Conservation (phyloP, 2,329 filamentous ascomycete species). For the Colletotrichum tropicale region DNA sequence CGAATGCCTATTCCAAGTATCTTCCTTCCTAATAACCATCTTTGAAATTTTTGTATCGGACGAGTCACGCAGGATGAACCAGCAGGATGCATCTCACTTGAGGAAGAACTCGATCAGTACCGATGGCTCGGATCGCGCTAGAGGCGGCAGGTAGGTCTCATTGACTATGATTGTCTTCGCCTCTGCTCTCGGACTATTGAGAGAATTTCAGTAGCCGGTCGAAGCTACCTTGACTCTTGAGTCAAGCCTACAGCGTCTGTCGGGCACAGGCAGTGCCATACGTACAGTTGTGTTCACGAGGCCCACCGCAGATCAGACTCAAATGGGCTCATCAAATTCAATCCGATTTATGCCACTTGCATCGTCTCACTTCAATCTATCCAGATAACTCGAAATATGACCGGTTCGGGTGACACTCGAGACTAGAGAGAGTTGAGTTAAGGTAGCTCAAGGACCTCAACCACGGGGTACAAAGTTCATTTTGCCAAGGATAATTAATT, state of each 20-base stretch:
- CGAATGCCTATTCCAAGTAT: fast-evolving
- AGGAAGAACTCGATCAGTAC: not conserved
- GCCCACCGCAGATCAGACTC: not conserved
- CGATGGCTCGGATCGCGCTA: not conserved
- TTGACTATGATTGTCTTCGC: fast-evolving
- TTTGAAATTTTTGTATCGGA: fast-evolving
- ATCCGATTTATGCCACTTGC: not conserved
- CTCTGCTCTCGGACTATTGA: not conserved
- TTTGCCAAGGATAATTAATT: not conserved
- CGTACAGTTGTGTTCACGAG: fast-evolving
- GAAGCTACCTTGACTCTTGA: not conserved
- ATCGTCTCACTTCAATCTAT: not conserved
- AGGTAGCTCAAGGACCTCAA: not conserved
- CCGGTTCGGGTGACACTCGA: not conserved
- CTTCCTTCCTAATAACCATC: fast-evolving
- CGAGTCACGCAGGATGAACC: not conserved
- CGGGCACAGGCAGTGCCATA: not conserved
- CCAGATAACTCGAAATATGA: fast-evolving
- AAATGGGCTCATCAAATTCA: not conserved
- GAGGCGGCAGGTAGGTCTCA: fast-evolving
- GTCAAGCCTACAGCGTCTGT: not conserved
- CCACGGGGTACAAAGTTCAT: not conserved
- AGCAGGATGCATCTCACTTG: not conserved
- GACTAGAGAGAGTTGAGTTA: not conserved
- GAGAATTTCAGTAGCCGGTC: not conserved